Evolutionary conservation across 768 basidiomycete species (phyloP).

Genomic region (Boletus sp.): DNA sequence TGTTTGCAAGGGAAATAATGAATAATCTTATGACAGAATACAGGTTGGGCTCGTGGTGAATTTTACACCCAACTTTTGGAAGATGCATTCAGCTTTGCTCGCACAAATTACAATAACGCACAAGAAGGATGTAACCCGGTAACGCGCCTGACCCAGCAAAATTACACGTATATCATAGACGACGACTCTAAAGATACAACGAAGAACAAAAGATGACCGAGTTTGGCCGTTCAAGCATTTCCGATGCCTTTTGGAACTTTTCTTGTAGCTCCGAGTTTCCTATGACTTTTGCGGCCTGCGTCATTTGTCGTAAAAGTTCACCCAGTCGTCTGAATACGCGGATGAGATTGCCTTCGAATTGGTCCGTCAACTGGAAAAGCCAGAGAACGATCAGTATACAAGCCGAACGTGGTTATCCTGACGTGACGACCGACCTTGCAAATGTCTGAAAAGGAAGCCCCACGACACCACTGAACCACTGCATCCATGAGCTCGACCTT

Average conservation of each 20-base stretch:
- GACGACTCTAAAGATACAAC: slow-evolving; percentile 59
- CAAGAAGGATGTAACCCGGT: too few species aligned
- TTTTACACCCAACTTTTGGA: too few species aligned
- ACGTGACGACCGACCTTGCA: slow-evolving; percentile 67
- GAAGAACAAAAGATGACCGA: slow-evolving; percentile 92
- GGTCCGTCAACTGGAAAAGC: slow-evolving; percentile 74
- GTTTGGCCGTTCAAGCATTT: slow-evolving; percentile 92
- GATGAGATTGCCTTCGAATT: slow-evolving; percentile 96
- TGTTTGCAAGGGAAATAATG: too few species aligned
- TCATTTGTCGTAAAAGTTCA: slow-evolving; percentile 95
- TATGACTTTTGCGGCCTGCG: slow-evolving; percentile 91
- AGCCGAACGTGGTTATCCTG: neutral
- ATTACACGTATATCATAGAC: neutral
- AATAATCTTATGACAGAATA: too few species aligned
- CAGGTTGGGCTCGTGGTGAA: too few species aligned
- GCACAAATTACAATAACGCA: too few species aligned
- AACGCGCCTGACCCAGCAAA: too few species aligned
- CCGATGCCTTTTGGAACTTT: slow-evolving; percentile 88
- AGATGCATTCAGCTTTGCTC: too few species aligned
- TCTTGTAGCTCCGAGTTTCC: slow-evolving; percentile 92
- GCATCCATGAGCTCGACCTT: slow-evolving; percentile 99
- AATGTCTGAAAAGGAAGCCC: slow-evolving; percentile 92
- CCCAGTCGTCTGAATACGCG: slow-evolving; percentile 93
- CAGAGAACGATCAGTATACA: neutral
- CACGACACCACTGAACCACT: slow-evolving; percentile 97